Evolutionary conservation across 108 stramenopile species (phyloP).

Genomic region (Pseudonitzschia delicatissima): DNA sequence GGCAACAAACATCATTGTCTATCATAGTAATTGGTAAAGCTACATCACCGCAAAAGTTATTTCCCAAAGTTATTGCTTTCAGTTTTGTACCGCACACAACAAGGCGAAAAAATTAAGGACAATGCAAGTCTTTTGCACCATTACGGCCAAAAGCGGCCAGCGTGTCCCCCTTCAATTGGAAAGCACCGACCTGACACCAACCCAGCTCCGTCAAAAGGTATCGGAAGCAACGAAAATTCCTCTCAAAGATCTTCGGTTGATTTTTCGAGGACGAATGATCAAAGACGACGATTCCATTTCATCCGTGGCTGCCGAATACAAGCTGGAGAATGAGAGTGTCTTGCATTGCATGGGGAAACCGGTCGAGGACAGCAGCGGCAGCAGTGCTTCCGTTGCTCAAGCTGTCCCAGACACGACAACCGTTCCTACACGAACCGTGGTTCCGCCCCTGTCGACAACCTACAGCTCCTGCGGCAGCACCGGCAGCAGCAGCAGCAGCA

Average conservation of each 20-base stretch:
- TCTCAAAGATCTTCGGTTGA: slow-evolving; percentile 49
- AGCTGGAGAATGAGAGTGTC: slow-evolving; percentile 74
- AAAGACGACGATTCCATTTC: slow-evolving; percentile 47
- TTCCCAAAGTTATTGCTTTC: too few species aligned
- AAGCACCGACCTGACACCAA: slow-evolving; percentile 22
- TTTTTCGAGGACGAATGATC: slow-evolving; percentile 80
- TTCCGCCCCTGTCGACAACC: slow-evolving; percentile 4
- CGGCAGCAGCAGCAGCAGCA: slow-evolving; percentile 19
- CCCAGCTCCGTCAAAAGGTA: slow-evolving; percentile 42
- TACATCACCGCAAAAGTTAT: too few species aligned
- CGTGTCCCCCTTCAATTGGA: slow-evolving; percentile 22
- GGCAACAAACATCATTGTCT: too few species aligned
- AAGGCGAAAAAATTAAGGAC: too few species aligned
- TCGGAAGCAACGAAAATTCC: slow-evolving; percentile 71
- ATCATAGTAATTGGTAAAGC: too few species aligned
- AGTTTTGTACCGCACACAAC: too few species aligned
- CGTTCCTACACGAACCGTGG: neutral
- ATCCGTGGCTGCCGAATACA: slow-evolving; percentile 43
- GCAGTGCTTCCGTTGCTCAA: neutral
- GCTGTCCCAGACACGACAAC: neutral
- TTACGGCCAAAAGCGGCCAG: slow-evolving; percentile 31
- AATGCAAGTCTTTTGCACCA: slow-evolving; percentile 30
- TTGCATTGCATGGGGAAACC: slow-evolving; percentile 89
- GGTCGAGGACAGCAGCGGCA: slow-evolving; percentile 14
- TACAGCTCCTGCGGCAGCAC: slow-evolving; percentile 10